phyloP scores from a whole-genome alignment of 257 asterid genomes.

The Przewalskia tangutica region DNA sequence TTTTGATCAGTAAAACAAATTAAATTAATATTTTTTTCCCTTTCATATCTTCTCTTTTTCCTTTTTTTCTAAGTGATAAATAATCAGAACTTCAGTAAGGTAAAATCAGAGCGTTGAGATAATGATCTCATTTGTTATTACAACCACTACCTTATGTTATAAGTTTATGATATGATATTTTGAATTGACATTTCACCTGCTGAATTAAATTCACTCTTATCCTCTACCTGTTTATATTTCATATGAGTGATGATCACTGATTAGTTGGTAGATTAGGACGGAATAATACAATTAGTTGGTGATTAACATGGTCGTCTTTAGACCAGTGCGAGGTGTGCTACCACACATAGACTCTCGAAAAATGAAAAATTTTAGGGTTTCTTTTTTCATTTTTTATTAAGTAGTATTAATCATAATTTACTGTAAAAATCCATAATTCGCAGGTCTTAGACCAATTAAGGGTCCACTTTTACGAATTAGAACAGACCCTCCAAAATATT shows the following conservation, averaged over 20 bases:
- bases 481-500: too few relatives aligned
- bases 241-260: background rate
- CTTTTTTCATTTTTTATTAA: too few relatives aligned
- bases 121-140: background rate
- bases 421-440: too few relatives aligned
- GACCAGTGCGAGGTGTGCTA: too few relatives aligned
- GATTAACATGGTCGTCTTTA: too few relatives aligned
- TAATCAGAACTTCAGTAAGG: background rate
- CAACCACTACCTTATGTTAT: background rate
- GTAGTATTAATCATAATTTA: too few relatives aligned
- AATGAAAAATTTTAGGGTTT: too few relatives aligned
- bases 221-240: background rate
- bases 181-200: background rate
- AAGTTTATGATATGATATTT: background rate
- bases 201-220: background rate
- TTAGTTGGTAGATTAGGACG: background rate
- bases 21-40: background rate
- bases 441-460: too few relatives aligned
- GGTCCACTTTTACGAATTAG: too few relatives aligned
- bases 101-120: background rate
- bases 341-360: too few relatives aligned
- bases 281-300: background rate
- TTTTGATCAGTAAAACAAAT: too few relatives aligned
- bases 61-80: background rate
- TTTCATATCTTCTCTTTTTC: background rate